Percentiles rank a stretch among this genome's conserved stretches.
These are phyloP conservation scores for Onygena corvina DNA, from an alignment of 2,329 filamentous ascomycete species.

Conservation along the genomic window DNA sequence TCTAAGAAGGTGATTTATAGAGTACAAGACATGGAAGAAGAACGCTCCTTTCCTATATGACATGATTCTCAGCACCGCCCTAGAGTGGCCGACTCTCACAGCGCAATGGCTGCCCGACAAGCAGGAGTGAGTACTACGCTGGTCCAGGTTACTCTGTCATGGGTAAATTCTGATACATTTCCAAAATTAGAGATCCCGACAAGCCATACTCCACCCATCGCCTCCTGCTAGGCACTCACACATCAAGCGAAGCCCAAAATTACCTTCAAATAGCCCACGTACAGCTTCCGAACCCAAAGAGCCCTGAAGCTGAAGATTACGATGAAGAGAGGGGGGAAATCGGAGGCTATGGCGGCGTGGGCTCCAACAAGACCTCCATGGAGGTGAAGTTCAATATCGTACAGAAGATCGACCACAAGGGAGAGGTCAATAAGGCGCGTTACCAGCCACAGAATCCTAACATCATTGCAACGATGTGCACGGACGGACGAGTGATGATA, in stretches of 20 bases:
- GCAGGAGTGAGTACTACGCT: slow-evolving; percentile 50
- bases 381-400: slow-evolving; percentile 78
- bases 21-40: slow-evolving; percentile 99
- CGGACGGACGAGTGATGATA: slow-evolving; percentile 76
- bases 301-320: slow-evolving; percentile 63
- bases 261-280: slow-evolving; percentile 92
- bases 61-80: slow-evolving; percentile 85
- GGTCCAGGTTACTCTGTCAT: background rate
- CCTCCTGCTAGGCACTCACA: slow-evolving; percentile 87
- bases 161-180: background rate
- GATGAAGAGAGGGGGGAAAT: slow-evolving; percentile 88
- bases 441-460: slow-evolving; percentile 97
- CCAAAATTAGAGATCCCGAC: slow-evolving; percentile 58
- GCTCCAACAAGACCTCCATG: slow-evolving; percentile 52
- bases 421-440: slow-evolving; percentile 95
- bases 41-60: slow-evolving; percentile 98
- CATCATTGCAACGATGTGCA: slow-evolving; percentile 84
- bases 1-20: slow-evolving; percentile 36
- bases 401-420: slow-evolving; percentile 91
- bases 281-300: slow-evolving; percentile 69
- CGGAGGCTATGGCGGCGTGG: slow-evolving; percentile 62
- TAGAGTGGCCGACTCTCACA: slow-evolving; percentile 95
- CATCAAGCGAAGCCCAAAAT: slow-evolving; percentile 71
- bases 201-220: slow-evolving; percentile 82
- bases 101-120: slow-evolving; percentile 98